A percentile compares a stretch with the other conserved stretches of the same genome.
phyloP scores from a whole-genome alignment of 495 filamentous ascomycete species.

The Cryomyces antarcticus region DNA sequence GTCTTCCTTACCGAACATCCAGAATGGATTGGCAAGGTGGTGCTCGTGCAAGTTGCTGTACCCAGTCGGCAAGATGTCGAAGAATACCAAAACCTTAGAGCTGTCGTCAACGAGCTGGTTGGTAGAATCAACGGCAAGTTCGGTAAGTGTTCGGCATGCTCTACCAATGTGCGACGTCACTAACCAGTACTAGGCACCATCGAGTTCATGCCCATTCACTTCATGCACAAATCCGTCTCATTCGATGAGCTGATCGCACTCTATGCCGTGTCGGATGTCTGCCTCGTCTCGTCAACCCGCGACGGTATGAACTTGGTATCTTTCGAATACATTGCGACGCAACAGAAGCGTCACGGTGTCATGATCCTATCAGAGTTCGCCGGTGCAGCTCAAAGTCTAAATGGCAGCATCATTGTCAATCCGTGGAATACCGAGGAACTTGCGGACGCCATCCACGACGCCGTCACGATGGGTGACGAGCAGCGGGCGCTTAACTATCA shows the following conservation, averaged over 20 bases:
- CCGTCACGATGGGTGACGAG: constrained; percentile 69
- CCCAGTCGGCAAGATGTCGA: constrained; percentile 85
- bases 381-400: constrained; percentile 70
- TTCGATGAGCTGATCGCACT: constrained; percentile 85
- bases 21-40: constrained; percentile 77
- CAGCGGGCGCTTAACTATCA: constrained; percentile 63
- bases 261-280: constrained; percentile 77
- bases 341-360: constrained; percentile 62
- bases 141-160: constrained; percentile 23
- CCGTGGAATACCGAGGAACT: constrained; percentile 83
- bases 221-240: constrained; percentile 73
- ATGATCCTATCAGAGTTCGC: constrained; percentile 89
- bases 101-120: constrained; percentile 75
- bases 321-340: constrained; percentile 88
- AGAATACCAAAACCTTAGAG: constrained; percentile 83
- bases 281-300: constrained; percentile 74
- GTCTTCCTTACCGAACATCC: constrained; percentile 81
- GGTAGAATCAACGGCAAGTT: constrained; percentile 87
- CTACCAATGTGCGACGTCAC: not conserved
- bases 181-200: constrained; percentile 39
- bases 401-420: constrained; percentile 73
- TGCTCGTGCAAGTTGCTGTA: constrained; percentile 83
- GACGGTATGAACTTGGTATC: constrained; percentile 96
- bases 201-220: constrained; percentile 85
- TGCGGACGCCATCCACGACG: constrained; percentile 64